These are phyloP conservation scores for Neofusicoccum parvum DNA, from an alignment of 2,329 filamentous ascomycete species.

Conservation along the genomic window DNA sequence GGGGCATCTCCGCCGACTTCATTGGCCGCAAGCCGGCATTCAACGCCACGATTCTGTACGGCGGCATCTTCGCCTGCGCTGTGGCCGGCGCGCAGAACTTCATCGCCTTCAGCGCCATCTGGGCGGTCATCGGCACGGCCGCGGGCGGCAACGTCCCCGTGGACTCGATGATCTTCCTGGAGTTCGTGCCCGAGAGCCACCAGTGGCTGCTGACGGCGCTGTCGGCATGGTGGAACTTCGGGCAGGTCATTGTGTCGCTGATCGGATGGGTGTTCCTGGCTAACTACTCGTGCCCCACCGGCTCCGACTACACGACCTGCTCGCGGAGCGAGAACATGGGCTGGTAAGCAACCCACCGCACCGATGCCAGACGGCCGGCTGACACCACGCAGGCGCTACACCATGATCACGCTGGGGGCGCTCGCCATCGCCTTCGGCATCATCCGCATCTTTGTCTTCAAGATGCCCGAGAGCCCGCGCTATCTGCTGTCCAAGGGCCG, in stretches of 20 bases:
- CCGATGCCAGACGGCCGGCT: background rate
- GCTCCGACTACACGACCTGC: constrained; percentile 36
- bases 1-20: constrained; percentile 23
- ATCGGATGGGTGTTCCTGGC: constrained; percentile 50
- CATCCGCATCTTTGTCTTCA: constrained; percentile 51
- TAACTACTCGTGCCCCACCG: constrained; percentile 44
- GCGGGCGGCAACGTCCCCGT: constrained; percentile 58
- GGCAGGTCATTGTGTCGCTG: constrained; percentile 55
- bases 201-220: constrained; percentile 63
- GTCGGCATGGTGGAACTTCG: constrained; percentile 62
- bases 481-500: constrained; percentile 49
- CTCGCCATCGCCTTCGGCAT: constrained; percentile 49
- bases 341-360: constrained; percentile 33
- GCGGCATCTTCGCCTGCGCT: constrained; percentile 23
- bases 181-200: constrained; percentile 62
- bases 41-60: constrained; percentile 23
- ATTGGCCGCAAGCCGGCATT: constrained; percentile 24
- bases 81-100: constrained; percentile 25
- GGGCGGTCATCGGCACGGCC: constrained; percentile 23
- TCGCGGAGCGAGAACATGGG: constrained; percentile 50
- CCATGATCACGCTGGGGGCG: constrained; percentile 39
- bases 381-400: constrained; percentile 17
- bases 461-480: constrained; percentile 52
- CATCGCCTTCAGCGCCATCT: constrained; percentile 23
- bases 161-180: constrained; percentile 65